Base-by-base conservation (phyloP, 352 stramenopile genomes). In the Globisporangium nodosum region DNA sequence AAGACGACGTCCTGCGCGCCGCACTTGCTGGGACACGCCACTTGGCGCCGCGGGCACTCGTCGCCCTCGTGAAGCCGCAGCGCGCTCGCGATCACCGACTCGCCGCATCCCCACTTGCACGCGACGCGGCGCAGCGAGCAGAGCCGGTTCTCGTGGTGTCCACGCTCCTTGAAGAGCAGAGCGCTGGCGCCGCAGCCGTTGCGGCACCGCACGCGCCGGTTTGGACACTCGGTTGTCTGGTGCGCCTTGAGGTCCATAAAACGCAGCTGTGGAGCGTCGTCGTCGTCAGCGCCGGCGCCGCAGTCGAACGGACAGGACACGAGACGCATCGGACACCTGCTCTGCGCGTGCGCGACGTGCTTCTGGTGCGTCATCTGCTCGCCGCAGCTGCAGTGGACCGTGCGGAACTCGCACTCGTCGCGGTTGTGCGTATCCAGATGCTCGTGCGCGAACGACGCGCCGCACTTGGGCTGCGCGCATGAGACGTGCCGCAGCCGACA, bases 91-190 rank as follows among this genome's bases (percentile, higher is more conserved):
- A 85, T 24, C 6, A 90, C 70, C 0, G 65, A 51, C 31, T 90
- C 79, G 7, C 74, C 70, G 48, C 83, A 90, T 12, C 69, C 54
- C 70, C 78, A 88, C 52, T 78, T 76, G 52, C 78, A 92, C 18
- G 31, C 15, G 42, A 90, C 73, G 35, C 73, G 73, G 13, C 81
- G 80, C 27, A 90, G 61, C 1, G 60, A 27, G 51, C 80, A 92
- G 3, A 65, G 24, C 1, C 58, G 31, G 5, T 54, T 59, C 48
- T 92, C 83, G 52, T 92, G 83, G 18, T 59, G 6, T 12, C 64
- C 52, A 16, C 80, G 83, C 42, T 82, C 60, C 37, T 73, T 72
- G 30, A 64, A 58, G 16, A 78, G 49, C 39, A 90, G 33, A 43
- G 72, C 68, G 31, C 62, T 76, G 8, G 66, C 61, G 7, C 49